These are phyloP conservation scores for Globisporangium cylindrosporum DNA, from an alignment of 352 stramenopile genomes.

Conservation along the genomic window DNA sequence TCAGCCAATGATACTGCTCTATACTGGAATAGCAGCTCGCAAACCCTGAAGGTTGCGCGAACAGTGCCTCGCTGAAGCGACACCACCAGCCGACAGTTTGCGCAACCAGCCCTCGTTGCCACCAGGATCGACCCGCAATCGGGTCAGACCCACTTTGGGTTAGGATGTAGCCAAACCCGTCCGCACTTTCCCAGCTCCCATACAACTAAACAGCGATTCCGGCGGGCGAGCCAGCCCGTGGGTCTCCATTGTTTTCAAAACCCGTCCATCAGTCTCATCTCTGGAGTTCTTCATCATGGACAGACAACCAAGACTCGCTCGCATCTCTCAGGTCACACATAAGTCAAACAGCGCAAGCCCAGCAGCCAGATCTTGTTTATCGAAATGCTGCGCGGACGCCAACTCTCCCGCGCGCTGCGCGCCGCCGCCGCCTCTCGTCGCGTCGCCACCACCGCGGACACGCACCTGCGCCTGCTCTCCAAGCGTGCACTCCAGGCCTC, in stretches of 20 bases:
- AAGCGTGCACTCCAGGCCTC: constrained; percentile 13
- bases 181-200: neutral
- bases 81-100: neutral
- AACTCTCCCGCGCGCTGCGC: constrained; percentile 42
- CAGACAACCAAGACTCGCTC: neutral
- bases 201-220: constrained; percentile 15
- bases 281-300: constrained; percentile 1
- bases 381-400: constrained; percentile 42
- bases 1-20: neutral
- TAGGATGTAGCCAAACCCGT: neutral
- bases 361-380: constrained; percentile 28
- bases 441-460: constrained; percentile 3
- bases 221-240: neutral
- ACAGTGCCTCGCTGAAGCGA: neutral
- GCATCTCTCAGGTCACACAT: neutral
- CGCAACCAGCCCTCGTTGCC: constrained; percentile 2
- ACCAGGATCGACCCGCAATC: neutral
- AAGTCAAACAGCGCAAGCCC: neutral
- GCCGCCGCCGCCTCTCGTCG: constrained; percentile 20
- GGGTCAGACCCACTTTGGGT: neutral
- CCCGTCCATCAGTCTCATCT: neutral
- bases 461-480: constrained; percentile 5
- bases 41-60: neutral
- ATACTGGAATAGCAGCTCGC: neutral
- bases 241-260: neutral